Percentiles rank a stretch among this genome's conserved stretches.
Evolutionary conservation across 495 filamentous ascomycete species (phyloP).

Genomic region (Penicillium canariense): DNA sequence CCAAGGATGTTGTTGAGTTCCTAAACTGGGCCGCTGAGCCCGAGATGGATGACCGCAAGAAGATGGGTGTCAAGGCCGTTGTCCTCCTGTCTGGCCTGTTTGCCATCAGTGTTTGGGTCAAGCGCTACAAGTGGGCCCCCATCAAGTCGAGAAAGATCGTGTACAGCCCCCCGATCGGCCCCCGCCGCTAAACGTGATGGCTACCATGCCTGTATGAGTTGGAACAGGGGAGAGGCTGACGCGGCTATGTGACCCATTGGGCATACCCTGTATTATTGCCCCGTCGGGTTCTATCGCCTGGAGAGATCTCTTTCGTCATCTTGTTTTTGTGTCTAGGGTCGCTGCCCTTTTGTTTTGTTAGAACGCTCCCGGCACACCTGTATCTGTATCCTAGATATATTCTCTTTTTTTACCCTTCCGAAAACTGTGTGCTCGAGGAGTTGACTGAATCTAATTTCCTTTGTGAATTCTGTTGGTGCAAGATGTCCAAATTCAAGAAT

Average conservation of each 20-base stretch:
- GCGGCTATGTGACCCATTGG: conserved; percentile 29
- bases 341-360: conserved; percentile 43
- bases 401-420: conserved; percentile 40
- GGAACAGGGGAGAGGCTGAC: conserved; percentile 34
- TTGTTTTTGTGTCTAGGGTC: conserved; percentile 35
- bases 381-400: conserved; percentile 53
- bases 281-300: conserved; percentile 25
- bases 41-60: conserved; percentile 98
- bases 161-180: conserved; percentile 68
- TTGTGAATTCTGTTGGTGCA: conserved; percentile 31
- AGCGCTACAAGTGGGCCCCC: conserved; percentile 97
- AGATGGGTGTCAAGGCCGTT: conserved; percentile 97
- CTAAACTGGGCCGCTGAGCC: conserved; percentile 99
- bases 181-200: conserved; percentile 40
- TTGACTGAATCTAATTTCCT: conserved; percentile 43
- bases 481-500: neutral
- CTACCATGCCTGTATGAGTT: conserved; percentile 34
- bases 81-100: conserved; percentile 72
- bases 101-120: conserved; percentile 92
- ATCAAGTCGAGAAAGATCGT: conserved; percentile 93
- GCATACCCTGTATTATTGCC: conserved; percentile 31
- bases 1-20: conserved; percentile 98
- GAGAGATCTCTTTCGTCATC: conserved; percentile 26
- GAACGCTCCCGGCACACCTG: conserved; percentile 44
- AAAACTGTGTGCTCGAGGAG: conserved; percentile 43